Evolutionary conservation across 1,284 basidiomycete genomes (phyloP).

Genomic region (Porodaedalea pini): DNA sequence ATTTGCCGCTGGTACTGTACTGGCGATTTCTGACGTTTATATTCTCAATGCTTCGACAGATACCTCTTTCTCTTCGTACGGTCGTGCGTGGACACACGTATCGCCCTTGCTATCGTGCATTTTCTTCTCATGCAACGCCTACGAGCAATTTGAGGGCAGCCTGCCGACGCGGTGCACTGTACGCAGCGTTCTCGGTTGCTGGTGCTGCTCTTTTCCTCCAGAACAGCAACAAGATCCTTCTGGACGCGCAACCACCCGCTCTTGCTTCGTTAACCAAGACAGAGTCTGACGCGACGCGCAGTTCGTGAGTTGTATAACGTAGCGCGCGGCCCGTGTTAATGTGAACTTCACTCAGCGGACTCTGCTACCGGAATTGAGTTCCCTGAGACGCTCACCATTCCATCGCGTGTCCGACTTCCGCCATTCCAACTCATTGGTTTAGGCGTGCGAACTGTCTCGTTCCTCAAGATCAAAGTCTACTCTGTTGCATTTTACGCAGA

Average conservation of each 20-base stretch:
- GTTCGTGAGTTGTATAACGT: slow-evolving; percentile 15
- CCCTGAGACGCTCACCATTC: slow-evolving; percentile 57
- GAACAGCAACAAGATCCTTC: no score
- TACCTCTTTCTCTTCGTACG: neutral
- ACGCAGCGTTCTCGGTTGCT: neutral
- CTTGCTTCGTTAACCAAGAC: neutral
- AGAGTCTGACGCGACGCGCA: slow-evolving; percentile 1
- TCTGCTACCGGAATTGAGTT: slow-evolving; percentile 70
- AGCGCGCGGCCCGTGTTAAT: neutral
- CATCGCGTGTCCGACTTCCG: slow-evolving; percentile 57
- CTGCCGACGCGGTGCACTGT: neutral
- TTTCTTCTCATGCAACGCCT: slow-evolving; percentile 4
- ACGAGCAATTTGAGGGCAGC: neutral
- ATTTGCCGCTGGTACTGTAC: no score
- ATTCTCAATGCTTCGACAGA: slow-evolving; percentile 5
- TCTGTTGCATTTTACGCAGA: slow-evolving; percentile 86
- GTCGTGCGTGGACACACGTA: neutral
- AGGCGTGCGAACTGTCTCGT: slow-evolving; percentile 82
- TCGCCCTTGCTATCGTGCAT: neutral
- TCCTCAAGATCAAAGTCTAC: slow-evolving; percentile 80
- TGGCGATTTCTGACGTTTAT: no score
- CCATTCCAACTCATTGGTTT: slow-evolving; percentile 70
- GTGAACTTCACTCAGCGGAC: slow-evolving; percentile 47
- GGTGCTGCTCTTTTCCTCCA: slow-evolving; percentile 1
- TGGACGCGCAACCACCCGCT: neutral